Evolutionary conservation across 2,329 filamentous ascomycete genomes (phyloP), one percentile per base, ranked within the genome.

Genomic region (Didymosphaeria variabile): DNA sequence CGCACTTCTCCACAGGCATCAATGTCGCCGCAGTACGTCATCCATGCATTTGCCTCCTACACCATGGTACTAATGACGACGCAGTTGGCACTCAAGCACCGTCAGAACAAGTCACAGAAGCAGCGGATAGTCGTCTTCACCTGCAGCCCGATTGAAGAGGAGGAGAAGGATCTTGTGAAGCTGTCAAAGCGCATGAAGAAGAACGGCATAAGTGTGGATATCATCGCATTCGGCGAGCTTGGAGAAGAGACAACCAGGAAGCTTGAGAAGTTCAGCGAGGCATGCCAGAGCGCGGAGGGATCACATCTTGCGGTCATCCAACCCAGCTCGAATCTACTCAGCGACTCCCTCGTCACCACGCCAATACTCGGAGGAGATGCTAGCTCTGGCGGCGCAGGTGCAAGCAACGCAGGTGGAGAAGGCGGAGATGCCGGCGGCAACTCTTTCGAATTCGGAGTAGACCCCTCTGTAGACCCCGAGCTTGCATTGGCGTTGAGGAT

Each of bases 151-250:
- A 90, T 98, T 74, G 86, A 89, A 64, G 95, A 99, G 76, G 90
- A 92, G 66, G 91, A 97, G 79, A 95, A 95, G 82, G 88, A 91
- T 57, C 88, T 99, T 54, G 87, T 94, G 64, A 92, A 92, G 76
- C 86, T 99, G 32, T 94, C 95, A 47, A 97, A 95, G 84, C 96
- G 95, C 83, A 98, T 98, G 93, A 99, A 98, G 88, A 99, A 99
- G 87, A 91, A 90, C 80, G 94, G 92, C 75, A 92, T 97, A 62
- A 92, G 90, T 63, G 92, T 99, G 75, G 95, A 99, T 79, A 94
- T 99, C 74, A 87, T 99, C 63, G 88, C 94, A 50, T 99, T 99
- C 73, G 95, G 95, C 69, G 94, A 99, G 72, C 86, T 97, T 56
- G 92, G 95, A 68, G 92, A 94, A 70, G 92, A 97, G 68, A 93